phyloP scores from a whole-genome alignment of 352 stramenopile genomes.

The Phytopythium montanum region DNA sequence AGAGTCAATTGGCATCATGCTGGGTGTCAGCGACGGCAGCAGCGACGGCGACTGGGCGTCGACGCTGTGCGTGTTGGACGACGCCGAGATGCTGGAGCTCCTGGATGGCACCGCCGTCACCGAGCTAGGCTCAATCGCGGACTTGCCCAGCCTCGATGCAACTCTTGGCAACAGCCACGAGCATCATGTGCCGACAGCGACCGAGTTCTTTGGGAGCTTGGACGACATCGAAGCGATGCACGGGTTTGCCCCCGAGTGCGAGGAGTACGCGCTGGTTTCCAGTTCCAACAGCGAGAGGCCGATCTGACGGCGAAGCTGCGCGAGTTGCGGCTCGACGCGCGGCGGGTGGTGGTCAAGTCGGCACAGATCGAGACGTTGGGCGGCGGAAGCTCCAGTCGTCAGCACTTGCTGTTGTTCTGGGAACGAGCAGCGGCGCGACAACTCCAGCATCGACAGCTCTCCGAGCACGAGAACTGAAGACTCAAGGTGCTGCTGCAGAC shows the following conservation, averaged over 20 bases:
- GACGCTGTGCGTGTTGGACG: not conserved
- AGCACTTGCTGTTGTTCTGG: constrained; percentile 21
- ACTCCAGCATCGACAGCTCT: constrained; percentile 16
- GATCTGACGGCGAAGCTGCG: constrained; percentile 2
- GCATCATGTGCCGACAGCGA: not conserved
- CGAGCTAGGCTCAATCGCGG: not conserved
- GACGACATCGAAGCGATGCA: not conserved
- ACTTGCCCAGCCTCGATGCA: not conserved
- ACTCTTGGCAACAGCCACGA: not conserved
- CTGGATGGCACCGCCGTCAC: not conserved
- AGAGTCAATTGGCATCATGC: not conserved
- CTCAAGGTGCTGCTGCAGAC: constrained; percentile 26
- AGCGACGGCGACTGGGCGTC: not conserved
- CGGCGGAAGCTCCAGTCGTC: no score
- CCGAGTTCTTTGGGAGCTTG: not conserved
- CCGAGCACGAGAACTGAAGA: constrained; percentile 25
- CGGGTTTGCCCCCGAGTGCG: not conserved
- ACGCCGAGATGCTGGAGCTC: not conserved
- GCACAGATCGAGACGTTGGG: not conserved
- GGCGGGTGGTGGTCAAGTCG: not conserved
- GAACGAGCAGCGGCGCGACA: constrained; percentile 25
- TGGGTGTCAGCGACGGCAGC: no score
- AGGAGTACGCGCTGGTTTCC: not conserved
- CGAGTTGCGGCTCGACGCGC: not conserved
- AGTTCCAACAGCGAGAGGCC: not conserved